Conservation (phyloP, 139 green algal species). For the Chlamydomonas schloesseri region DNA sequence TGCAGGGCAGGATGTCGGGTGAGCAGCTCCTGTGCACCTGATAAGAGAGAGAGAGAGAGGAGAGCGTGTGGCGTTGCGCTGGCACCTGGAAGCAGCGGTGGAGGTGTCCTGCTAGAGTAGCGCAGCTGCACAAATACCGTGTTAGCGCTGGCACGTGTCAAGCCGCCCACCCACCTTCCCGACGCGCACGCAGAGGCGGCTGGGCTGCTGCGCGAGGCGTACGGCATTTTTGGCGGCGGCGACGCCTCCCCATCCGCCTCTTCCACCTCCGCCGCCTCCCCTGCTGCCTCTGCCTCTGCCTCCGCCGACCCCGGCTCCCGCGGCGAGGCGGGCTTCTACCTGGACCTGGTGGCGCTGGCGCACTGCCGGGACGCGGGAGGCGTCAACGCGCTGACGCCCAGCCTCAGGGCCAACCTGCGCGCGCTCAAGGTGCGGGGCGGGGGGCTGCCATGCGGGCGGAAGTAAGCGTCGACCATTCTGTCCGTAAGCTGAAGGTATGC, state of each 20-base stretch:
- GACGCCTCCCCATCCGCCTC: no score
- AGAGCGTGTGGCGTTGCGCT: no score
- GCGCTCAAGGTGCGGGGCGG: slow-evolving; percentile 20
- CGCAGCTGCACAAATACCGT: no score
- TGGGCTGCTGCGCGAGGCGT: slow-evolving; percentile 50
- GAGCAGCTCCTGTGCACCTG: not conserved
- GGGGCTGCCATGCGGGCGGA: no score
- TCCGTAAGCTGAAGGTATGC: no score
- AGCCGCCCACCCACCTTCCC: no score
- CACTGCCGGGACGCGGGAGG: not conserved
- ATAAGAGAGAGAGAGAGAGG: not conserved
- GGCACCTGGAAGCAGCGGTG: no score
- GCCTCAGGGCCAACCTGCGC: not conserved
- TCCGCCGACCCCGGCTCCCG: slow-evolving; percentile 32
- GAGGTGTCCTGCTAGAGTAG: no score
- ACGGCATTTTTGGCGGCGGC: slow-evolving; percentile 32
- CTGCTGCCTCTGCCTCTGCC: not conserved
- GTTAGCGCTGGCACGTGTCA: no score
- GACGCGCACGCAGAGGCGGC: slow-evolving; percentile 46
- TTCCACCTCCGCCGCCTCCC: no score
- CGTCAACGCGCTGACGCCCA: slow-evolving; percentile 3
- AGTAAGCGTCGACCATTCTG: no score
- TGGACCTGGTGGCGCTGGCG: slow-evolving; percentile 45
- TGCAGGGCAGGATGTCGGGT: slow-evolving; percentile 46
- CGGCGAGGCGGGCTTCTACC: slow-evolving; percentile 56